phyloP scores from a whole-genome alignment of 148 eudicot species.

The Pharnaceum exiguum region DNA sequence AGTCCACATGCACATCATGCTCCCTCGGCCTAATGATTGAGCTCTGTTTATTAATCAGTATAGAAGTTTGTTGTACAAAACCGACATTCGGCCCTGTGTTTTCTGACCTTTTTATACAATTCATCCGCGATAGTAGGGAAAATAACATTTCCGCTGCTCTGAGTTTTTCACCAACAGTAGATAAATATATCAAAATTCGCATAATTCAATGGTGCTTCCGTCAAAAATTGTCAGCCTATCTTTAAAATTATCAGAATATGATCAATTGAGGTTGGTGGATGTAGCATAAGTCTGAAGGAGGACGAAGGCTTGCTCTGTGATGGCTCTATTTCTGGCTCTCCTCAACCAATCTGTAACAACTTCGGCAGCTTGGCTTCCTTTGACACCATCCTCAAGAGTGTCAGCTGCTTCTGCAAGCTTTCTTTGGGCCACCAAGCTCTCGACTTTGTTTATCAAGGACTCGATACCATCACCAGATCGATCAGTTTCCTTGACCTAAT shows the following conservation, averaged over 20 bases:
- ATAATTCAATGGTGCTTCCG: no score
- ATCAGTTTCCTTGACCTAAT: slow-evolving; percentile 73
- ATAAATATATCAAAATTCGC: no score
- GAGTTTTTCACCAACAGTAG: no score
- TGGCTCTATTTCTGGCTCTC: slow-evolving; percentile 70
- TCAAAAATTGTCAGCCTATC: no score
- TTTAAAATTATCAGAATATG: not conserved
- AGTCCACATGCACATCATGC: slow-evolving; percentile 15
- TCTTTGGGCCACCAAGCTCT: slow-evolving; percentile 71
- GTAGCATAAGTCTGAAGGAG: slow-evolving; percentile 72
- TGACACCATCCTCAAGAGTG: slow-evolving; percentile 75
- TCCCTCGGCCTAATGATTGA: slow-evolving; percentile 9
- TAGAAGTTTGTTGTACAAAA: not conserved
- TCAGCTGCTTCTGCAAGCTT: slow-evolving; percentile 88
- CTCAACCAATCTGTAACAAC: slow-evolving; percentile 64
- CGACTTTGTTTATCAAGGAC: slow-evolving; percentile 73
- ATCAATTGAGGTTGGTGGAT: slow-evolving; percentile 54
- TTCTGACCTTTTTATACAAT: not conserved
- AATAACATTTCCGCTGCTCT: no score
- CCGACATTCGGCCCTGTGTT: not conserved
- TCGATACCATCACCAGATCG: slow-evolving; percentile 84
- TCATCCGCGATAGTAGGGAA: no score
- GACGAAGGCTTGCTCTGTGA: slow-evolving; percentile 78
- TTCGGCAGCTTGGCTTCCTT: slow-evolving; percentile 71
- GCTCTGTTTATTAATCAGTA: not conserved